Percentiles rank a stretch among this genome's conserved stretches.
Conservation (phyloP, 176 grass and related monocot species). For the Zea mays region Zm-B73-REFERENCE-NAM-5.0 NC_050100.1:21640501-21641000, state of each 20-base stretch:
- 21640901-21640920: too few species aligned
- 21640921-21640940: conserved; percentile 52
- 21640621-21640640: conserved; percentile 60
- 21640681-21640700: conserved; percentile 91
- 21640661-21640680: conserved; percentile 79
- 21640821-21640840: conserved; percentile 45
- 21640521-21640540: conserved; percentile 73
- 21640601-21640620: conserved; percentile 44
- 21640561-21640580: conserved; percentile 39
- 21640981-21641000: conserved; percentile 57
- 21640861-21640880: conserved; percentile 67
- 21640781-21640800: conserved; percentile 43
- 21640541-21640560: conserved; percentile 80
- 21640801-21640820: conserved; percentile 52
- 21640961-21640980: conserved; percentile 41
- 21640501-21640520: conserved; percentile 63
- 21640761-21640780: conserved; percentile 57
- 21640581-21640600: neutral
- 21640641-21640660: conserved; percentile 64
- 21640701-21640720: conserved; percentile 82
- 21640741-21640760: conserved; percentile 84
- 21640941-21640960: conserved; percentile 57
- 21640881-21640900: too few species aligned
- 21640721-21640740: conserved; percentile 91
- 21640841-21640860: conserved; percentile 67